Evolutionary conservation across 345 rosid genomes (phyloP), one percentile per base, ranked within the genome.

Genomic region (Noccaea bulbosa): DNA sequence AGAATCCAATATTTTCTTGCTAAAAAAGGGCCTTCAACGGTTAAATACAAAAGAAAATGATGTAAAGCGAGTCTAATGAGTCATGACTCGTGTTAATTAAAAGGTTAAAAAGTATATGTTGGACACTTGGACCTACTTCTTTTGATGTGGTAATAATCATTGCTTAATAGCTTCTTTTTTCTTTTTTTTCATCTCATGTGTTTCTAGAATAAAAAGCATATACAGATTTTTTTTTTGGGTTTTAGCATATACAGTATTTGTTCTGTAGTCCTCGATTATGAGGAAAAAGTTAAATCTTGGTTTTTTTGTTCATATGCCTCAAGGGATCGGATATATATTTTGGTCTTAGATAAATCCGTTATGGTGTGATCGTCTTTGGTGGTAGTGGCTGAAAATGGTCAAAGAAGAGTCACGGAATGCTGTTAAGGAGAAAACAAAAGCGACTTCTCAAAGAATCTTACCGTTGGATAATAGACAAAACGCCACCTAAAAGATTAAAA

Each of bases 381-480:
- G 7, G 50, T 46, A 32, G 5, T 66, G 14, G 20, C 5, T 22
- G 65, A 68, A 75, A 75, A 46, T 75, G 74, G 79, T 75, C 79
- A 75, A 75, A 75, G 69, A 61, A 67, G 53, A 46, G 65, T 75
- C 74, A 75, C 78, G 74, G 74, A 46, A 46, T 68, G 58, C 2
- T 32, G 34, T 69, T 68, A 37, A 53, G 69, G 64, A 61, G 69
- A 16, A 7, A 59, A 41, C 9, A 62, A 75, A 69, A 75, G 79
- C 74, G 70, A 69, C 74, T 62, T 62, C 32, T 62, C 70, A 62
- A 5, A 69, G 59, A 75, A 75, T 75, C 79, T 44, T 62, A 62
- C 79, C 79, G 79, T 75, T 75, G 78, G 64, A 30, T 47, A 61
- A 45, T 67, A 61, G 62, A 75, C 74, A 62, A 75, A 75, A 75